Percentiles rank a stretch among this genome's conserved stretches.
These are phyloP conservation scores for Trichoderma harzianum DNA, from an alignment of 2,329 filamentous ascomycete species.

Conservation along the genomic window DNA sequence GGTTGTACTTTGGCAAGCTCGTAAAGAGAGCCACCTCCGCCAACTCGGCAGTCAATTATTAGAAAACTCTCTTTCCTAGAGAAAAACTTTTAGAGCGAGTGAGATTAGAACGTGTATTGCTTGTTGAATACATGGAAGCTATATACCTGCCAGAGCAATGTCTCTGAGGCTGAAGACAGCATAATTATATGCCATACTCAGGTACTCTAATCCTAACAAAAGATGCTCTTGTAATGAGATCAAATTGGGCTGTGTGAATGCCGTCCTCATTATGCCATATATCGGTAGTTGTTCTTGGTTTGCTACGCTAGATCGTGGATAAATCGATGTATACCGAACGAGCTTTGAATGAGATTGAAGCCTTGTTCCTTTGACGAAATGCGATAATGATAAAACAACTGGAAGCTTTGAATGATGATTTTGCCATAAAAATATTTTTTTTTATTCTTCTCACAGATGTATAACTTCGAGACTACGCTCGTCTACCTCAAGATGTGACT, in stretches of 20 bases:
- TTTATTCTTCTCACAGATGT: background rate
- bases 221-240: background rate
- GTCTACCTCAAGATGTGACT: background rate
- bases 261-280: background rate
- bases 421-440: background rate
- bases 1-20: background rate
- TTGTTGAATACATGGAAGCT: background rate
- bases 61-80: background rate
- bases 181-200: background rate
- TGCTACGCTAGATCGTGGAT: background rate
- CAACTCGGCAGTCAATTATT: background rate
- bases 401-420: background rate
- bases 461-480: background rate
- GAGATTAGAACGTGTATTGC: background rate
- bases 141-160: background rate
- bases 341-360: background rate
- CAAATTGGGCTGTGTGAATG: background rate
- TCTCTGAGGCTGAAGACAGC: background rate
- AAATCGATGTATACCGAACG: background rate
- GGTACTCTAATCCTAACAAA: background rate
- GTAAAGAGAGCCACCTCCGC: background rate
- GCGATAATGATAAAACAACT: background rate
- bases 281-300: background rate
- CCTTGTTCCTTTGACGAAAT: background rate
- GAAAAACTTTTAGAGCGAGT: background rate